Evolutionary conservation across 768 basidiomycete genomes (phyloP).

Genomic region (Collybiopsis confluens): DNA sequence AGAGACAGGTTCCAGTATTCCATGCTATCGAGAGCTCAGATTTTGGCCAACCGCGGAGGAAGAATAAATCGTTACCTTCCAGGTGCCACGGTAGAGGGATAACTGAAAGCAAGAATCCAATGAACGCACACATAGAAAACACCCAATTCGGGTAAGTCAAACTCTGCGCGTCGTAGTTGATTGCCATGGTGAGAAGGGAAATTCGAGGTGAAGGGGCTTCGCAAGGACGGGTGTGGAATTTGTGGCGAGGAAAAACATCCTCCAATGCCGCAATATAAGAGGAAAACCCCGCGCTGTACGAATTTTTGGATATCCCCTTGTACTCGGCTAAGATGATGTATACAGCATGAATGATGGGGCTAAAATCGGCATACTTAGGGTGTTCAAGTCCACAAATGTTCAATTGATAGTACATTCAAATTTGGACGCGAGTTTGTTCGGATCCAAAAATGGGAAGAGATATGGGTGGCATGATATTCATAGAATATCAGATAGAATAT

Average conservation of each 20-base stretch:
- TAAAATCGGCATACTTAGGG: conserved; percentile 12
- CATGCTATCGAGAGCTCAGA: conserved; percentile 24
- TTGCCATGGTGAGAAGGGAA: background rate
- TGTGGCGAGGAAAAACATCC: conserved; percentile 10
- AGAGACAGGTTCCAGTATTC: conserved; percentile 53
- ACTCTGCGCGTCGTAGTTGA: background rate
- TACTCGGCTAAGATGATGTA: conserved; percentile 19
- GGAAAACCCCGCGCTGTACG: conserved; percentile 31
- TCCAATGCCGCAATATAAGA: conserved; percentile 28
- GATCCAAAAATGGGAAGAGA: conserved; percentile 17
- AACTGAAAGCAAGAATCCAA: conserved; percentile 48
- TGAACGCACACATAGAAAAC: conserved; percentile 47
- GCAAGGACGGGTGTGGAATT: conserved; percentile 26
- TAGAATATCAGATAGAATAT: no score
- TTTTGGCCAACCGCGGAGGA: background rate
- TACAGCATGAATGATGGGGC: conserved; percentile 9
- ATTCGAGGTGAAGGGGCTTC: conserved; percentile 12
- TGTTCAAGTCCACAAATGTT: conserved; percentile 4
- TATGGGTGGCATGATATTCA: conserved; percentile 3
- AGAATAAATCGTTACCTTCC: conserved; percentile 37
- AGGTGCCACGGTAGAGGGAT: conserved; percentile 71
- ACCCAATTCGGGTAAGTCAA: conserved; percentile 38
- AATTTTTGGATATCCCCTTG: conserved; percentile 43
- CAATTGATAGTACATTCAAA: conserved; percentile 24
- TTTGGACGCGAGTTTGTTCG: conserved; percentile 31